Evolutionary conservation across 495 filamentous ascomycete genomes (phyloP).

Genomic region (Penicillium steckii): DNA sequence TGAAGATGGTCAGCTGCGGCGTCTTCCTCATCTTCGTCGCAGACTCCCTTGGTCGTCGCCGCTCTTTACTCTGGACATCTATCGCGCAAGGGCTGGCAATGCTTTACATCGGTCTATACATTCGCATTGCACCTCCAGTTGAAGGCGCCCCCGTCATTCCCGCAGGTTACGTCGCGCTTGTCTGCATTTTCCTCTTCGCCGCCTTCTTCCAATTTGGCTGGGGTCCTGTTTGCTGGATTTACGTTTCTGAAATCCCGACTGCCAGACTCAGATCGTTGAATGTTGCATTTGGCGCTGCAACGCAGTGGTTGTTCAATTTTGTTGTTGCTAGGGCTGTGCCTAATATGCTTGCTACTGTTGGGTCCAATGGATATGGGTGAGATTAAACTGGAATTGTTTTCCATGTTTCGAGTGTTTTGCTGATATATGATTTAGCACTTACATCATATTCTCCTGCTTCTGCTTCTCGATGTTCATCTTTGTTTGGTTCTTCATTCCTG

Average conservation of each 20-base stretch:
- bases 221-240: constrained; percentile 80
- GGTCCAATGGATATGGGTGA: constrained; percentile 58
- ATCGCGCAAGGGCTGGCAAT: constrained; percentile 69
- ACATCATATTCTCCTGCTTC: constrained; percentile 51
- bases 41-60: constrained; percentile 68
- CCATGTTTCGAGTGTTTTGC: constrained; percentile 11
- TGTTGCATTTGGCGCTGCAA: constrained; percentile 66
- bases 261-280: constrained; percentile 65
- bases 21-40: constrained; percentile 68
- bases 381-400: constrained; percentile 3
- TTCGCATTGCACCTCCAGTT: constrained; percentile 65
- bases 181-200: constrained; percentile 73
- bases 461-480: constrained; percentile 66
- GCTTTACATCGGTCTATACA: constrained; percentile 80
- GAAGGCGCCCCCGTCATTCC: constrained; percentile 48
- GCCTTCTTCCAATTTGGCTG: constrained; percentile 77
- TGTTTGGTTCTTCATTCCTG: constrained; percentile 70
- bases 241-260: constrained; percentile 71
- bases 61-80: constrained; percentile 71
- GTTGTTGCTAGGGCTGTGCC: constrained; percentile 41
- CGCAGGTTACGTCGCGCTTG: constrained; percentile 64
- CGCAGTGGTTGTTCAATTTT: constrained; percentile 51
- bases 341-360: constrained; percentile 54
- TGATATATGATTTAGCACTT: constrained; percentile 26
- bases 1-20: constrained; percentile 56